Evolutionary conservation across 2,329 filamentous ascomycete genomes (phyloP), one percentile per base, ranked within the genome.

Genomic region (Pestalotiopsis sp.): DNA sequence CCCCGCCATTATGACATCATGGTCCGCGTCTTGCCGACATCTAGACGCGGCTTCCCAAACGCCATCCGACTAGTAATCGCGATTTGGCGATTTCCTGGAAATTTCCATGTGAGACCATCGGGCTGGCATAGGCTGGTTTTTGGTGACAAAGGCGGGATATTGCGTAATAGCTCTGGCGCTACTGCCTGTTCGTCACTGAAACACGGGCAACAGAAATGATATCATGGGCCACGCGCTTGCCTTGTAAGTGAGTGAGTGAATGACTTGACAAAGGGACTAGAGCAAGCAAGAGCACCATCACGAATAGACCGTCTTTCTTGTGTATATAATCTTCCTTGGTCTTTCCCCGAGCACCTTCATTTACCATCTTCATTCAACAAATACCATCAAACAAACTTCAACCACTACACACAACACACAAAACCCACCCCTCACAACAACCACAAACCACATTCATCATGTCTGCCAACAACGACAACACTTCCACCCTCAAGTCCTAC

Each of bases 401-500:
- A n/a, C n/a, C 7, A 36, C 6, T 36, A 2, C 5, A 36, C 56
- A 58, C 20, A 58, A 58, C 4, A 58, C 20, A 58, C 23, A 36
- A 6, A 6, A 14, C 23, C 3, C 27, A 20, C 0, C n/a, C 4
- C 17, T 36, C 36, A 27, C 20, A 59, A 11, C 25, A 38, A 62
- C 27, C 1, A 27, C n/a, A 39, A 31, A 36, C 20, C 59, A 62
- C 59, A 62, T 38, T 62, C 59, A 62, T 36, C 61, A 83, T 83
- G 80, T 83, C 81, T 76, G 62, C 74, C 75, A 81, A 49, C 41
- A 49, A 82, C 78, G 78, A 81, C 69, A 81, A 80, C 74, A 88
- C 91, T 73, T 97, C 93, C 71, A 96, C 94, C 72, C 86, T 95
- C 77, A 88, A 95, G 86, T 92, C 93, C 68, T 91, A 91, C 82